These are phyloP conservation scores for Acephala macrosclerotiorum DNA, from an alignment of 2,329 filamentous ascomycete species.

Conservation along the genomic window DNA sequence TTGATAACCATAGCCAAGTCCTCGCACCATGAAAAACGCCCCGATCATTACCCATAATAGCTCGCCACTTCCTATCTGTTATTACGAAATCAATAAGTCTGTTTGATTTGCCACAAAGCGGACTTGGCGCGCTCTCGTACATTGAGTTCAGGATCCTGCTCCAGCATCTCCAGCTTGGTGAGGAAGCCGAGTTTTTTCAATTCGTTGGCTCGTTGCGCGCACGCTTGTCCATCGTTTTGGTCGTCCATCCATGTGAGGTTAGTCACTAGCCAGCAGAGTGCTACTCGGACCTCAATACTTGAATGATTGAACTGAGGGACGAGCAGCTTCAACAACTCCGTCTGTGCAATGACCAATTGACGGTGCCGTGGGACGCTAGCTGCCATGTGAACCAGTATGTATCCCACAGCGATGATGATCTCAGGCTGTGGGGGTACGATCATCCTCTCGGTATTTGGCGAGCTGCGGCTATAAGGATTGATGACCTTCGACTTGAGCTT, in stretches of 20 bases:
- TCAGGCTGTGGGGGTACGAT: slow-evolving; percentile 67
- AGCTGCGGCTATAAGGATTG: slow-evolving; percentile 58
- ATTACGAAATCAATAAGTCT: slow-evolving; percentile 21
- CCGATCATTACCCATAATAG: background rate
- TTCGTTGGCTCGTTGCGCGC: slow-evolving; percentile 70
- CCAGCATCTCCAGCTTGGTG: slow-evolving; percentile 67
- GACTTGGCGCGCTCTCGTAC: slow-evolving; percentile 85
- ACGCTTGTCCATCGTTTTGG: slow-evolving; percentile 68
- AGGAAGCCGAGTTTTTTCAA: slow-evolving; percentile 77
- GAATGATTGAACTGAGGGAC: slow-evolving; percentile 77
- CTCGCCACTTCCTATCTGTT: background rate
- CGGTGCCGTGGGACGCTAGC: slow-evolving; percentile 82
- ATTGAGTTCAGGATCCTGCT: slow-evolving; percentile 78
- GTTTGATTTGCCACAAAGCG: slow-evolving; percentile 74
- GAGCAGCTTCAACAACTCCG: slow-evolving; percentile 75
- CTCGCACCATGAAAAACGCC: background rate
- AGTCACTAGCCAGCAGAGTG: slow-evolving; percentile 82
- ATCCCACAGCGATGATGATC: slow-evolving; percentile 80
- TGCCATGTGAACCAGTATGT: slow-evolving; percentile 86
- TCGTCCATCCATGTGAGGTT: slow-evolving; percentile 89
- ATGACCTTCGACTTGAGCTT: slow-evolving; percentile 74
- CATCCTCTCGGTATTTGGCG: slow-evolving; percentile 52
- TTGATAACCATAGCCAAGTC: slow-evolving; percentile 4
- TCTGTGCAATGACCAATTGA: slow-evolving; percentile 79
- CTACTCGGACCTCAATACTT: slow-evolving; percentile 76